Evolutionary conservation across 352 stramenopile genomes (phyloP), one percentile per base, ranked within the genome.

Genomic region (Pythium utonaiense): DNA sequence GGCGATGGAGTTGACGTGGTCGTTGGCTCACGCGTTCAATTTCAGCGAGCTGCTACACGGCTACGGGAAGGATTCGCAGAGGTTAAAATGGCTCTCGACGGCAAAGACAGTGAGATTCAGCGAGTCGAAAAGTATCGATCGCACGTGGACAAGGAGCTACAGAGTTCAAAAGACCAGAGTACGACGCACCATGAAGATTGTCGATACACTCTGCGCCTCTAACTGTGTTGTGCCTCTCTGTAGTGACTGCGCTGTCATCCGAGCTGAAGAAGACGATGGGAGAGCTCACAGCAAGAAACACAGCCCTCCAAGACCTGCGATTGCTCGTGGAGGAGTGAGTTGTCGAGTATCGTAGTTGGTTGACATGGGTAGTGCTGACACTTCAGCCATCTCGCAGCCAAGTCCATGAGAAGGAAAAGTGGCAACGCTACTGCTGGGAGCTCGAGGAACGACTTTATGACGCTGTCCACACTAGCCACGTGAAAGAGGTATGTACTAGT

Each of bases 341-440:
- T 5, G 28, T 33, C 28, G 28, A 33, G n/a, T n/a, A n/a, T n/a
- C 28, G 28, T 33, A 33, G n/a, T 33, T 33, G 28, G 9, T 55
- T 34, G 14, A 27, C 24, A 51, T 22, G 52, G 5, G 25, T 44
- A 22, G 19, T 14, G 17, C 5, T 52, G 41, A 36, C 10, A 47
- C 10, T 41, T 33, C n/a, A 33, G 5, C 9, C 28, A 33, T 33
- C 28, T 33, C 9, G 33, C 28, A 89, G 82, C 49, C 82, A 91
- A 73, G 77, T 90, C 38, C 48, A 61, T 12, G 82, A 92, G 68
- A 88, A 77, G 44, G 82, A 92, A 51, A 86, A 80, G 34, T 92
- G 82, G 80, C 82, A 92, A 40, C 73, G 71, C 0, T 86, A 90
- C 36, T 90, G 78, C 60, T 92, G 82, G 82, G 82, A 88, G 30